Evolutionary conservation across 1,284 basidiomycete genomes (phyloP).

Genomic region (Tetrapyrgos nigripes): DNA sequence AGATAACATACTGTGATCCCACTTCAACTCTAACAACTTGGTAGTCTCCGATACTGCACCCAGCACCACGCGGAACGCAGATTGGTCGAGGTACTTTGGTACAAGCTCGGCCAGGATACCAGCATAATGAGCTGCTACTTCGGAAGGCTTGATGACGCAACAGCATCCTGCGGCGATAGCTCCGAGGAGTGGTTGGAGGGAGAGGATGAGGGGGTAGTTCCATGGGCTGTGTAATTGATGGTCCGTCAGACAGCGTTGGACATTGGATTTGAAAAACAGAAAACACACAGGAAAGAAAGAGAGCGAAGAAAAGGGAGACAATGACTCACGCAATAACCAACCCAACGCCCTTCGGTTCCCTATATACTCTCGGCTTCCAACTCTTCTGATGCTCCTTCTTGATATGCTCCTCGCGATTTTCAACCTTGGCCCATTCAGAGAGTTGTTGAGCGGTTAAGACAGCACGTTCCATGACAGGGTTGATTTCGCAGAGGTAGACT

Average conservation of each 20-base stretch:
- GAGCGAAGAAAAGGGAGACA: background rate
- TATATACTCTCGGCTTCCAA: conserved; percentile 53
- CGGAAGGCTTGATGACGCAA: conserved; percentile 65
- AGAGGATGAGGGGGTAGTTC: conserved; percentile 45
- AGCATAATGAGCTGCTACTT: conserved; percentile 56
- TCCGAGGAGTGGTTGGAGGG: conserved; percentile 46
- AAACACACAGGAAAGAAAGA: background rate
- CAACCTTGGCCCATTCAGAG: conserved; percentile 58
- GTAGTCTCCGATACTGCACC: conserved; percentile 61
- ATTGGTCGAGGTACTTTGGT: conserved; percentile 66
- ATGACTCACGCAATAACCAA: conserved; percentile 44
- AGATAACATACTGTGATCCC: conserved; percentile 56
- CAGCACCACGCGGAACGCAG: conserved; percentile 52
- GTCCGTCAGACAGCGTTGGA: background rate
- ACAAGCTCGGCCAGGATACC: conserved; percentile 59
- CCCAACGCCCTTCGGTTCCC: conserved; percentile 58
- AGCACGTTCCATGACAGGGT: conserved; percentile 47
- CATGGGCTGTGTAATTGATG: conserved; percentile 36
- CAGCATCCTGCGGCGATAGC: conserved; percentile 68
- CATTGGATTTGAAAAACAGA: background rate
- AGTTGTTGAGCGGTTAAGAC: conserved; percentile 55
- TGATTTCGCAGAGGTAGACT: conserved; percentile 42
- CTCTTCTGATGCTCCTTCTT: conserved; percentile 32
- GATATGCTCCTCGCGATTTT: conserved; percentile 34
- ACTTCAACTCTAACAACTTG: conserved; percentile 58